Evolutionary conservation across 352 stramenopile genomes (phyloP), one percentile per base, ranked within the genome.

Genomic region (Blastocystis hominis): DNA sequence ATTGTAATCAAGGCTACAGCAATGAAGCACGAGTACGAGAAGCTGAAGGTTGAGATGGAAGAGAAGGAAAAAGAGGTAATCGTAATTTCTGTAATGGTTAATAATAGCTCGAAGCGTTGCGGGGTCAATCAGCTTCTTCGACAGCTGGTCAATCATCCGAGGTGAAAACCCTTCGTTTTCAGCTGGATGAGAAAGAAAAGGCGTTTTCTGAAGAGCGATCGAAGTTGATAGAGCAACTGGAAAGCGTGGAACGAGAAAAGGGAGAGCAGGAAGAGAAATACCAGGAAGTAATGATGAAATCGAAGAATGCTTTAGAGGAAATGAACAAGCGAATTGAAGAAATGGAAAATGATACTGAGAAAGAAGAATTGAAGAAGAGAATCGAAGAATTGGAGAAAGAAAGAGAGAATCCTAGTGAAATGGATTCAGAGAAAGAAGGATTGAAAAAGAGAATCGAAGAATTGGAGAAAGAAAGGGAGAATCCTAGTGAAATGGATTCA

Each of bases 11-110:
- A 80, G 20, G 70, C 70, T 13, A 80, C 46, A 17, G 70, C 46
- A n/a, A 80, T 80, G 70, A 80, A 80, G 46, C 70, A 80, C 55
- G 70, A 62, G 40, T 80, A 40, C 63, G 70, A 80, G 70, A 64
- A 80, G 44, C 44, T 80, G 50, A 50, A 80, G 54, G 13, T 61
- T 40, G 70, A 80, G 36, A 64, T 62, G 44, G 50, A 50, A 5
- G 70, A 61, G 17, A 80, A 80, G 30, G 44, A 61, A 7, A 40
- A 34, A 24, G 50, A 80, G 42, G 70, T 80, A 59, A 30, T 30
- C 1, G 3, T 61, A 3, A 13, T 30, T 56, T 3, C 10, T 59
- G 2, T 59, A 9, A 30, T 30, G 24, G 24, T 59, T 59, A n/a
- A n/a, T 59, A 59, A 13, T 59, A 59, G 50, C 13, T 59, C n/a